phyloP scores from a whole-genome alignment of 208 protist species.

The Leishmania gerbilli region DNA sequence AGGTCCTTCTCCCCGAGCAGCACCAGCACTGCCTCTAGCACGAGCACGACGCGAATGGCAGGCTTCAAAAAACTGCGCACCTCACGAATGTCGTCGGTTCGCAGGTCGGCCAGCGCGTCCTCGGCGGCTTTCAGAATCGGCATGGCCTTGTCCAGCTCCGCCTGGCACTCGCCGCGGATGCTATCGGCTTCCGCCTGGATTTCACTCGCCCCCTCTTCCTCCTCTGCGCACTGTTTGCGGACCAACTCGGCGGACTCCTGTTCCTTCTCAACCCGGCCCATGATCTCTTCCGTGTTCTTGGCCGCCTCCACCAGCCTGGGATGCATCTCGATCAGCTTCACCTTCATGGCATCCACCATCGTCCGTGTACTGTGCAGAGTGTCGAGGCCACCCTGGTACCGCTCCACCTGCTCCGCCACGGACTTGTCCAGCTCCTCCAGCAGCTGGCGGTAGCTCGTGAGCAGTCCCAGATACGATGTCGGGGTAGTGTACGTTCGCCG shows the following conservation, averaged over 20 bases:
- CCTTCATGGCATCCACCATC: slow-evolving; percentile 95
- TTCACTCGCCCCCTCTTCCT: slow-evolving; percentile 83
- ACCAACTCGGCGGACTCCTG: slow-evolving; percentile 89
- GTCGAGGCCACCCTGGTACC: slow-evolving; percentile 92
- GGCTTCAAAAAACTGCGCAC: slow-evolving; percentile 94
- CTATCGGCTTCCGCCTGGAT: slow-evolving; percentile 92
- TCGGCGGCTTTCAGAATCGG: slow-evolving; percentile 93
- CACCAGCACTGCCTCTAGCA: slow-evolving; percentile 94
- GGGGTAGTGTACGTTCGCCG: slow-evolving; percentile 97
- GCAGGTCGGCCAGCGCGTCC: slow-evolving; percentile 93
- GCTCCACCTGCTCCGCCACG: slow-evolving; percentile 70
- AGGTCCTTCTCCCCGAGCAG: slow-evolving; percentile 93
- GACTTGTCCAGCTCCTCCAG: slow-evolving; percentile 84
- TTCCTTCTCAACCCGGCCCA: slow-evolving; percentile 91
- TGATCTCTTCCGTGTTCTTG: slow-evolving; percentile 93
- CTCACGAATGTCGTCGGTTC: slow-evolving; percentile 93
- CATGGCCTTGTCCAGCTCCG: slow-evolving; percentile 94
- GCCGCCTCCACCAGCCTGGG: slow-evolving; percentile 94
- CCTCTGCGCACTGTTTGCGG: slow-evolving; percentile 76
- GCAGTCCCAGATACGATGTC: slow-evolving; percentile 95
- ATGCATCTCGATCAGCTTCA: slow-evolving; percentile 94
- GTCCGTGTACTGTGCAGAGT: slow-evolving; percentile 95
- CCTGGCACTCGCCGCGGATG: slow-evolving; percentile 91
- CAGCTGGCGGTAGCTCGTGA: slow-evolving; percentile 89
- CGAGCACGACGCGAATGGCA: slow-evolving; percentile 88